Evolutionary conservation across 192 early-diverging fungal genomes (phyloP).

Genomic region (Gamsiella multidivaricata): DNA sequence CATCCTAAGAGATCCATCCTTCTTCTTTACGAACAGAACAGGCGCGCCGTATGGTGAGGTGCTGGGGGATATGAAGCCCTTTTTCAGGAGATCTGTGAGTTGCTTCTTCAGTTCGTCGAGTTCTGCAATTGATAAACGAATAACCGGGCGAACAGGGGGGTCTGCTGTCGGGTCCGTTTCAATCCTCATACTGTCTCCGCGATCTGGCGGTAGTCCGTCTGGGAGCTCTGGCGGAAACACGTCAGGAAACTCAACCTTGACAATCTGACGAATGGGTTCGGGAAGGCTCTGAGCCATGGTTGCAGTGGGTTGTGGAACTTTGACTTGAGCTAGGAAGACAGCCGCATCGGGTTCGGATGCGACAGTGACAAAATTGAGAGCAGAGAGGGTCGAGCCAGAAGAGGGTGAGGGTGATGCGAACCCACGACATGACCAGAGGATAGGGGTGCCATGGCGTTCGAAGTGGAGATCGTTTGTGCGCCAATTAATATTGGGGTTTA

Average conservation of each 20-base stretch:
- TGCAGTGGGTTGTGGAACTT: not conserved
- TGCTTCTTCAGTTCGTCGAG: constrained; percentile 44
- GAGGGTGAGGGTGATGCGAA: not conserved
- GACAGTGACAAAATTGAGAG: constrained; percentile 7
- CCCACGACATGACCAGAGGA: constrained; percentile 10
- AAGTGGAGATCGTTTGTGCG: constrained; percentile 9
- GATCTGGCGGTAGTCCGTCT: constrained; percentile 22
- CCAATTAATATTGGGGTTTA: constrained; percentile 15
- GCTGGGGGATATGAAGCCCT: constrained; percentile 47
- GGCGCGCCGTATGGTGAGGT: constrained; percentile 53
- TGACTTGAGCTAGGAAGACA: constrained; percentile 10
- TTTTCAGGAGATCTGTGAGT: constrained; percentile 15
- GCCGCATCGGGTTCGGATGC: not conserved
- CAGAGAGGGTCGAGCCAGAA: not conserved
- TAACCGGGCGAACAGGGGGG: constrained; percentile 23
- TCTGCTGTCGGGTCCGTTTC: constrained; percentile 31
- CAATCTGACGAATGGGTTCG: not conserved
- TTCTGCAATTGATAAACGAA: constrained; percentile 26
- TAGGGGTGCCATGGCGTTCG: not conserved
- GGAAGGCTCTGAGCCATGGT: not conserved
- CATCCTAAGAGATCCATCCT: constrained; percentile 44
- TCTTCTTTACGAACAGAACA: constrained; percentile 58
- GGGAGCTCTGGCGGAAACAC: constrained; percentile 30
- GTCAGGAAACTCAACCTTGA: constrained; percentile 24
- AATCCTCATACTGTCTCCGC: constrained; percentile 22